Percentiles rank a stretch among this genome's conserved stretches.
These are phyloP conservation scores for Monosporascus sp. DNA, from an alignment of 2,329 filamentous ascomycete species.

Conservation along the genomic window DNA sequence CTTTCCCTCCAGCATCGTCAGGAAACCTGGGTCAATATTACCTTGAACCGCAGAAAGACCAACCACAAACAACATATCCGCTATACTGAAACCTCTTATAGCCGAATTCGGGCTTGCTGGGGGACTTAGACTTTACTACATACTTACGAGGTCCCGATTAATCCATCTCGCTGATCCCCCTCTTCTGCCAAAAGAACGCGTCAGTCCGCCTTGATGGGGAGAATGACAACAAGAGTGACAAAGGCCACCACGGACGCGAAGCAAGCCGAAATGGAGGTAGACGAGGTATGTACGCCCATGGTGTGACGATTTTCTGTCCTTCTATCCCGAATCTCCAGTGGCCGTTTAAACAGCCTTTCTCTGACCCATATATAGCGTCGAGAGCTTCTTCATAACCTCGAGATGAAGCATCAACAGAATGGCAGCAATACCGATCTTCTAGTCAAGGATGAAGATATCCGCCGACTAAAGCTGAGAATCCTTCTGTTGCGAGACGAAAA, in stretches of 20 bases:
- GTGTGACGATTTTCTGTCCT: background rate
- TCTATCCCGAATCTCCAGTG: background rate
- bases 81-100: background rate
- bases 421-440: constrained; percentile 62
- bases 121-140: background rate
- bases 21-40: background rate
- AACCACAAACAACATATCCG: background rate
- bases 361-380: constrained; percentile 31
- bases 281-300: constrained; percentile 28
- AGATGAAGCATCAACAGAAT: constrained; percentile 63
- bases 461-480: constrained; percentile 63
- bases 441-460: constrained; percentile 67
- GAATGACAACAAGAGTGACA: constrained; percentile 18
- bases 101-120: background rate
- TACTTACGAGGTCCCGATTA: background rate
- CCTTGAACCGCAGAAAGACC: background rate
- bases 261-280: constrained; percentile 29
- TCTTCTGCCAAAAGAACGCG: constrained; percentile 6
- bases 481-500: constrained; percentile 73
- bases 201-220: constrained; percentile 6
- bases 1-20: constrained; percentile 3
- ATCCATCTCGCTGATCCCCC: background rate
- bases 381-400: constrained; percentile 49
- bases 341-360: background rate
- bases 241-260: constrained; percentile 21